A percentile compares a stretch with the other conserved stretches of the same genome.
Evolutionary conservation across 164 flowering plant species (phyloP).

Genomic region (Magnolia officinalis): DNA sequence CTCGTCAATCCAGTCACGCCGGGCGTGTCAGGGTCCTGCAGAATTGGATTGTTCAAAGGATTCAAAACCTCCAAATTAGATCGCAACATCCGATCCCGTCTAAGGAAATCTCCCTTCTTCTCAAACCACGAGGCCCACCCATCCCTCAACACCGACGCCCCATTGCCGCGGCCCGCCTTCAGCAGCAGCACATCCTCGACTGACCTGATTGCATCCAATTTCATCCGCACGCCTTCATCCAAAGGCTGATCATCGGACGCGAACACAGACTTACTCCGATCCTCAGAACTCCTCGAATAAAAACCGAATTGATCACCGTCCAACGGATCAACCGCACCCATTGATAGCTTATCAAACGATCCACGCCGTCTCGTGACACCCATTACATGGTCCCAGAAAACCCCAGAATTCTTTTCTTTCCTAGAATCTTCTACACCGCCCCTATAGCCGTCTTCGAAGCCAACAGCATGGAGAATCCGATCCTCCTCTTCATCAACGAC

Average conservation of each 20-base stretch:
- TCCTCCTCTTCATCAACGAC: slow-evolving; percentile 27
- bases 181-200: slow-evolving; percentile 82
- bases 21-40: slow-evolving; percentile 87
- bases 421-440: background rate
- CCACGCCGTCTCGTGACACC: slow-evolving; percentile 45
- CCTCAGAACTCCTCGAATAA: slow-evolving; percentile 20
- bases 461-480: slow-evolving; percentile 31
- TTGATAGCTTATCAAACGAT: slow-evolving; percentile 49
- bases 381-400: slow-evolving; percentile 57
- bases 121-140: slow-evolving; percentile 98
- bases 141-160: slow-evolving; percentile 56
- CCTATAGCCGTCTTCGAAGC: slow-evolving; percentile 25
- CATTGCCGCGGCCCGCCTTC: slow-evolving; percentile 35
- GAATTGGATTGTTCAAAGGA: slow-evolving; percentile 72
- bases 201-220: slow-evolving; percentile 39
- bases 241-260: slow-evolving; percentile 83
- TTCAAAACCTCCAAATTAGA: slow-evolving; percentile 77
- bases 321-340: slow-evolving; percentile 45
- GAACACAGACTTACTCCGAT: slow-evolving; percentile 40
- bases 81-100: slow-evolving; percentile 80
- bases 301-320: slow-evolving; percentile 35
- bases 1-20: slow-evolving; percentile 63
- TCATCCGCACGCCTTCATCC: slow-evolving; percentile 61
- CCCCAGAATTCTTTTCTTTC: slow-evolving; percentile 30
- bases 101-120: slow-evolving; percentile 69